Evolutionary conservation across 139 green algal genomes (phyloP).

Genomic region (Picochlorum sp.): DNA sequence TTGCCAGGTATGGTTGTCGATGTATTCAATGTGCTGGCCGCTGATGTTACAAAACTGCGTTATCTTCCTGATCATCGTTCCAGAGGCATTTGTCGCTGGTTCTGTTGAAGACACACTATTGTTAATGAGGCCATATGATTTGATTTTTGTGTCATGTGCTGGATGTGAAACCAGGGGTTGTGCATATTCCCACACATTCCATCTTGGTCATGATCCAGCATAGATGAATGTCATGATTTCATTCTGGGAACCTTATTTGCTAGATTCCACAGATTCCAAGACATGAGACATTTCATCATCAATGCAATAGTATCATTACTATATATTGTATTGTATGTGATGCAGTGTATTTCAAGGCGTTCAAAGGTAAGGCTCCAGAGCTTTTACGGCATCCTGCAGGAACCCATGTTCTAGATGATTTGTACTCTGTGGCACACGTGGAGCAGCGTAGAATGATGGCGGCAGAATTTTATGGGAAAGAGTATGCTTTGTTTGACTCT

Average conservation of each 20-base stretch:
- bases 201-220: constrained; percentile 44
- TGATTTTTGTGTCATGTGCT: neutral
- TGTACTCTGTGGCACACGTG: constrained; percentile 50
- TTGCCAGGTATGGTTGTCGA: constrained; percentile 37
- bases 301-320: no score
- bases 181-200: neutral
- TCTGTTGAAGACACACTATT: constrained; percentile 16
- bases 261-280: constrained; percentile 8
- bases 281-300: constrained; percentile 9
- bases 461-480: constrained; percentile 69
- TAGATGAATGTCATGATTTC: constrained; percentile 31
- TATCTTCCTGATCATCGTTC: constrained; percentile 46
- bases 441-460: constrained; percentile 55
- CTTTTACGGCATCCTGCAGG: constrained; percentile 77
- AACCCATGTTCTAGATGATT: constrained; percentile 67
- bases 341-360: constrained; percentile 53
- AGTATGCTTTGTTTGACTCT: constrained; percentile 62
- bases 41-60: constrained; percentile 57
- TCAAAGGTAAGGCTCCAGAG: constrained; percentile 57
- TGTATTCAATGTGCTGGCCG: constrained; percentile 14
- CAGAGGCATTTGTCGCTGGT: neutral
- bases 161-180: constrained; percentile 43
- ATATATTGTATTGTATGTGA: constrained; percentile 4
- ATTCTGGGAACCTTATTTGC: neutral
- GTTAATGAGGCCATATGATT: constrained; percentile 19